These are phyloP conservation scores for Tetrapisispora phaffii DNA, from an alignment of 805 yeast species.

Conservation along the genomic window DNA sequence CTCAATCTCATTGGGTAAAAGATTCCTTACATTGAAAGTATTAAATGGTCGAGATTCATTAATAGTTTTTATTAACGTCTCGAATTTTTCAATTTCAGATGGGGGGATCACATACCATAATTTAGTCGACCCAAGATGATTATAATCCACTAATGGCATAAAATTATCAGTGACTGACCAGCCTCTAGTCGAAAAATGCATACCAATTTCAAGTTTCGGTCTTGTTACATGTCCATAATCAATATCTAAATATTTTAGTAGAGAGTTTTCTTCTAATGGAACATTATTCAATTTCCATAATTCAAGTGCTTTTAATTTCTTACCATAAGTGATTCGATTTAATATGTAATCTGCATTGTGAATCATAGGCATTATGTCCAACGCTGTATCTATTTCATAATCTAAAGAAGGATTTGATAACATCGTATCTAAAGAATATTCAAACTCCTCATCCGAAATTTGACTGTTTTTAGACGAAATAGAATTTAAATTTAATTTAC, in stretches of 20 bases:
- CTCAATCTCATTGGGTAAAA: background rate
- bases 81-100: conserved; percentile 42
- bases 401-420: conserved; percentile 23
- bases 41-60: conserved; percentile 38
- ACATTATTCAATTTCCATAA: conserved; percentile 55
- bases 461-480: background rate
- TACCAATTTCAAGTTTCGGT: conserved; percentile 41
- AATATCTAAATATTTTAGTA: conserved; percentile 37
- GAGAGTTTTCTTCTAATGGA: conserved; percentile 40
- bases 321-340: background rate
- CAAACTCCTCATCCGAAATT: conserved; percentile 24
- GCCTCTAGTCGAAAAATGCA: conserved; percentile 43
- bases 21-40: background rate
- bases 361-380: conserved; percentile 26
- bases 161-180: conserved; percentile 58
- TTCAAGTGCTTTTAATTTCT: background rate
- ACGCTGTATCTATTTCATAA: conserved; percentile 32
- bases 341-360: conserved; percentile 24
- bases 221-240: conserved; percentile 35
- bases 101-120: conserved; percentile 60
- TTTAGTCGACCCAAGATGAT: conserved; percentile 45
- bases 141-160: conserved; percentile 43
- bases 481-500: conserved; percentile 11
- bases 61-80: conserved; percentile 17
- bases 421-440: conserved; percentile 36